Percentiles rank a stretch among this genome's conserved stretches.
Evolutionary conservation across 495 filamentous ascomycete species (phyloP).

Genomic region (Lasiosphaeria hispida): DNA sequence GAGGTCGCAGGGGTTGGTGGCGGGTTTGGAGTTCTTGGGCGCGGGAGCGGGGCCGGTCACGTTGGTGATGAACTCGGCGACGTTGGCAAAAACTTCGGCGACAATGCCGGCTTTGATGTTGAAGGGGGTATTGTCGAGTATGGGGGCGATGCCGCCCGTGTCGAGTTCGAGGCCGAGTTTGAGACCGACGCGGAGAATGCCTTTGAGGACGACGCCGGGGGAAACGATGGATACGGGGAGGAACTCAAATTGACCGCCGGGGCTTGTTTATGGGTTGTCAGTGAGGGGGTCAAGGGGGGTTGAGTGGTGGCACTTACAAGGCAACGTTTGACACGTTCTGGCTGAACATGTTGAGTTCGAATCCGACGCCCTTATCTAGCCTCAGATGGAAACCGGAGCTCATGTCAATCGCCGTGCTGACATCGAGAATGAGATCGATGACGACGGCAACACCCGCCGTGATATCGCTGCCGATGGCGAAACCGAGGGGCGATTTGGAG

Average conservation of each 20-base stretch:
- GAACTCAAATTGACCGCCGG: slow-evolving; percentile 55
- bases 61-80: slow-evolving; percentile 54
- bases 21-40: neutral
- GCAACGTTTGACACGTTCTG: slow-evolving; percentile 44
- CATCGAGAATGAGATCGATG: slow-evolving; percentile 49
- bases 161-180: slow-evolving; percentile 43
- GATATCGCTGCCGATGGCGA: slow-evolving; percentile 36
- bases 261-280: slow-evolving; percentile 25
- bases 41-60: slow-evolving; percentile 31
- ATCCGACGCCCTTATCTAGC: slow-evolving; percentile 43
- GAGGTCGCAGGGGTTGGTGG: slow-evolving; percentile 40
- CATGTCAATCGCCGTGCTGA: slow-evolving; percentile 46
- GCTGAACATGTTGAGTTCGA: slow-evolving; percentile 45
- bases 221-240: slow-evolving; percentile 50
- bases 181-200: slow-evolving; percentile 44
- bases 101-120: slow-evolving; percentile 43
- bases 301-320: slow-evolving; percentile 36
- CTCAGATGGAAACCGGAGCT: slow-evolving; percentile 52
- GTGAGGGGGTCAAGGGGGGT: neutral
- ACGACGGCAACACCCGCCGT: slow-evolving; percentile 43
- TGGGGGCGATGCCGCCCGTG: slow-evolving; percentile 13
- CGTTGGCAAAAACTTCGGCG: slow-evolving; percentile 45
- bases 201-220: slow-evolving; percentile 41
- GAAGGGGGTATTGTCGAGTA: slow-evolving; percentile 5
- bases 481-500: slow-evolving; percentile 43